Percentiles rank a stretch among this genome's conserved stretches.
phyloP scores from a whole-genome alignment of 257 asterid species.

The Cordia subcordata region DNA sequence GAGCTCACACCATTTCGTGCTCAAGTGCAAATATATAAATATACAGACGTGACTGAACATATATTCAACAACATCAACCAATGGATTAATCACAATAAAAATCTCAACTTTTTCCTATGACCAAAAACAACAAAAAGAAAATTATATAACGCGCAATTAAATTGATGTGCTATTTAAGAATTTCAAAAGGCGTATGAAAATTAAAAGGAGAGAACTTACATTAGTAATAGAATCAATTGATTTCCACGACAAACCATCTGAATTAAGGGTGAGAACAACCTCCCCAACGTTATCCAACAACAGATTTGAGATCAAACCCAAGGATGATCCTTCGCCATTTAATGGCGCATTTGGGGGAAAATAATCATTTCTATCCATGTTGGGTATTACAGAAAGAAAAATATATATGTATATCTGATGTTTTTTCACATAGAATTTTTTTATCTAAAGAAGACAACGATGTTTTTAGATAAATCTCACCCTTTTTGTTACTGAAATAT shows the following conservation, averaged over 20 bases:
- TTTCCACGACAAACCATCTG: conserved; percentile 67
- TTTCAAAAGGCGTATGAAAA: not conserved
- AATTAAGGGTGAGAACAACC: conserved; percentile 53
- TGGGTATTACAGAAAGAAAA: no score
- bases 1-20: no score
- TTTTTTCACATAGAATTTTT: no score
- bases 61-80: no score
- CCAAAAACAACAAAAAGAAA: no score
- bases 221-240: conserved; percentile 34
- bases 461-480: conserved; percentile 3
- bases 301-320: conserved; percentile 44
- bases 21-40: no score
- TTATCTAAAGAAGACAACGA: no score
- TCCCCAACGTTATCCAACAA: conserved; percentile 66
- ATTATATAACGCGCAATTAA: no score
- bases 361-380: conserved; percentile 48
- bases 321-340: conserved; percentile 18
- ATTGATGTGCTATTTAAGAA: no score
- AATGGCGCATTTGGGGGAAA: conserved; percentile 29
- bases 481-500: not conserved
- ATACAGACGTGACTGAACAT: no score
- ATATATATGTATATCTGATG: no score
- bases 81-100: no score
- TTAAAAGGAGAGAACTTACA: conserved; percentile 33
- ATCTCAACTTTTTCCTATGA: not conserved